Evolutionary conservation across 2,329 filamentous ascomycete species (phyloP), one percentile per base, ranked within the genome.

Genomic region (Ilyonectria robusta): DNA sequence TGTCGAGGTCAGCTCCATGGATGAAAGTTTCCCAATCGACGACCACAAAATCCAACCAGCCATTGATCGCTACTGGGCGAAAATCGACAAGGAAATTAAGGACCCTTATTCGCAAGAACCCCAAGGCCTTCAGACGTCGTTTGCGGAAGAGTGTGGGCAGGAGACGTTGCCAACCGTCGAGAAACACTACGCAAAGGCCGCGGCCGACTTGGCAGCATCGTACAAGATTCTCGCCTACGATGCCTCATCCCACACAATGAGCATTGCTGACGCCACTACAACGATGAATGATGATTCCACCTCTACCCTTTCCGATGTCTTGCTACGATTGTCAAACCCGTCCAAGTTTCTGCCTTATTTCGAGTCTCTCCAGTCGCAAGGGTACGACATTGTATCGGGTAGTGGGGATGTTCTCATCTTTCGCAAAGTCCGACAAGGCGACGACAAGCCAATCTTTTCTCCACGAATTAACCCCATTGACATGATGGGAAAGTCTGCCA

Each of bases 201-300:
- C 37, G 9, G 33, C 10, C 19, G 58, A 62, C 8, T 65, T 71
- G 6, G 58, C 71, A 8, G 59, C 64, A 2, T 64, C 67, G 3
- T 93, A 92, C 82, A 92, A 89, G 76, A 86, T 93, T 37, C 83
- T 94, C 6, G 91, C 89, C 2, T 93, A 91, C 72, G 89, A 93
- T 70, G 82, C 87, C 1, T 82, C 81, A 9, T 89, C 85, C 71
- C 85, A 91, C 70, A 81, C 81, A 13, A 83, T 93, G 72, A 86
- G 82, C 48, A 83, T 85, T 3, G 89, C 89, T 6, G 89, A 91
- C 69, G 91, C 89, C 1, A 87, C 85, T 1, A 91, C 90, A 4
- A 79, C 84, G 3, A 84, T 86, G 1, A 84, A 87, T 55, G 79
- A 78, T 6, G 81, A 87, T n/a, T 76, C 81, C 0, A 81, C 88